Conservation (phyloP, 2,329 filamentous ascomycete genomes). For the Pseudogymnoascus sp. region DNA sequence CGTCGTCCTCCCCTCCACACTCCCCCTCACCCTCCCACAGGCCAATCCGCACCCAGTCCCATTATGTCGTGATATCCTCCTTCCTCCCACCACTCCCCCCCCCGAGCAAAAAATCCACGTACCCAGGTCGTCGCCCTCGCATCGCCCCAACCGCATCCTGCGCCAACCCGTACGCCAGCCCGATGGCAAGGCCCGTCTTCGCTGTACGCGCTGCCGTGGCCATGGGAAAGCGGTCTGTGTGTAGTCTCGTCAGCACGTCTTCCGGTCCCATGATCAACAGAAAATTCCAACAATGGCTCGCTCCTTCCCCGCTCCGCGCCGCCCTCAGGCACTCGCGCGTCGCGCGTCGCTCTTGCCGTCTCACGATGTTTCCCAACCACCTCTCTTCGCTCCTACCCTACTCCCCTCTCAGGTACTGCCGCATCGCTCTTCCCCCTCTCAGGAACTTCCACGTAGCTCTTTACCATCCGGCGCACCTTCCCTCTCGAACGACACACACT, state of each 20-base stretch:
- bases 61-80: not conserved
- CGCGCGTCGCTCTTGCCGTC: not conserved
- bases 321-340: not conserved
- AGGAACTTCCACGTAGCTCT: not conserved
- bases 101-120: constrained; percentile 59
- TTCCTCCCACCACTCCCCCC: constrained; percentile 28
- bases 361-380: not conserved
- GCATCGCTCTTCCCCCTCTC: too few species aligned
- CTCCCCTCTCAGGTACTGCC: too few species aligned
- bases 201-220: constrained; percentile 70
- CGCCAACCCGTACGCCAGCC: constrained; percentile 68
- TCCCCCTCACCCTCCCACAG: too few species aligned
- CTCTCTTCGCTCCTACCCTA: too few species aligned
- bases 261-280: constrained; percentile 9
- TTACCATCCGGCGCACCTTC: not conserved
- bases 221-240: constrained; percentile 67
- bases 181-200: constrained; percentile 69
- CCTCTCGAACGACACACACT: not conserved
- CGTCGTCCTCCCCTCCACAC: not conserved
- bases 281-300: not conserved
- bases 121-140: constrained; percentile 65
- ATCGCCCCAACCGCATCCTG: constrained; percentile 67
- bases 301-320: too few species aligned
- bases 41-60: too few species aligned
- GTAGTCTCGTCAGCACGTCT: constrained; percentile 10